Conservation (phyloP, 129 eudicot genomes). For the Ambrosia artemisiifolia region DNA sequence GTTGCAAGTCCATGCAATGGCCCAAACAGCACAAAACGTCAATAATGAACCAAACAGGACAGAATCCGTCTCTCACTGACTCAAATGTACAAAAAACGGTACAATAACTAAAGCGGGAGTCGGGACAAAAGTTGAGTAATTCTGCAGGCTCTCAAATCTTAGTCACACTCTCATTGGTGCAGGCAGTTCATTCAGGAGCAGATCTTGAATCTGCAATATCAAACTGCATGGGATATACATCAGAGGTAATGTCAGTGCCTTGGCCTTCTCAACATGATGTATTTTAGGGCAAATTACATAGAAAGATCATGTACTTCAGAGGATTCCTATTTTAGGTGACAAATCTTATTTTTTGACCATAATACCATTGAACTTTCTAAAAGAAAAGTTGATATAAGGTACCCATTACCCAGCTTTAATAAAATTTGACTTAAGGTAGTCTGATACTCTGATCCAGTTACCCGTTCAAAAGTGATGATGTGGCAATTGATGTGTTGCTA, state of each 20-base stretch:
- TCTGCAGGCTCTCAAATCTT: conserved; percentile 20
- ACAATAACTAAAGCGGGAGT: background rate
- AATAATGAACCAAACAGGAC: background rate
- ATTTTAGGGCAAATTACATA: background rate
- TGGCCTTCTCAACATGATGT: conserved; percentile 12
- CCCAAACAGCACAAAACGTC: background rate
- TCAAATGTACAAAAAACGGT: background rate
- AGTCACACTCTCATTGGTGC: conserved; percentile 22
- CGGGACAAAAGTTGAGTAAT: background rate
- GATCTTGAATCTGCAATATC: conserved; percentile 91
- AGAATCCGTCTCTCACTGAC: background rate
- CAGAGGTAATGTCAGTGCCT: conserved; percentile 53
- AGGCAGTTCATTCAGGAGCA: conserved; percentile 99
- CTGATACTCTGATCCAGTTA: background rate
- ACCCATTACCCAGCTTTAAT: background rate
- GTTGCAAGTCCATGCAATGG: background rate
- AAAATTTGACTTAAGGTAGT: background rate
- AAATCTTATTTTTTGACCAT: background rate
- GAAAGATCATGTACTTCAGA: background rate
- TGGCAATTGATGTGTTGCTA: background rate
- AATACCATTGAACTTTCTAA: background rate
- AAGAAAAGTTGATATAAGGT: background rate
- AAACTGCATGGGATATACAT: conserved; percentile 88
- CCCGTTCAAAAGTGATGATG: background rate
- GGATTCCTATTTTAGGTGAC: background rate